These are phyloP conservation scores for Aquilaria agallochum DNA, from an alignment of 441 rosid genomes.

Conservation along the genomic window DNA sequence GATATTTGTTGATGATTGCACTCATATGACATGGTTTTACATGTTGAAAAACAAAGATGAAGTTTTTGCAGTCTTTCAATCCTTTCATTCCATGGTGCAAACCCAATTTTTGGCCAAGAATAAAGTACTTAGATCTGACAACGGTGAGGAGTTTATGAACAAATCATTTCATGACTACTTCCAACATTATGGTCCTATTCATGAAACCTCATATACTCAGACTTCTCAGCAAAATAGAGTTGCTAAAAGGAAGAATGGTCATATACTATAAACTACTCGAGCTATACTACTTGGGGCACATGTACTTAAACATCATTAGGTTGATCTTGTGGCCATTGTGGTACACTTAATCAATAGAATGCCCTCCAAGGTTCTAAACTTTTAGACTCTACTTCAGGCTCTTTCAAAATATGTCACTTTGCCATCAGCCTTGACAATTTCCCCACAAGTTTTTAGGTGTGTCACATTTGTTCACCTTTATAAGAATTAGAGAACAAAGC, in stretches of 20 bases:
- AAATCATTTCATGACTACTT: neutral
- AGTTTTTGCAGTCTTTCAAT: neutral
- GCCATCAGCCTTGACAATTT: neutral
- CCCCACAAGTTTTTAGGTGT: neutral
- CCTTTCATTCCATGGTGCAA: neutral
- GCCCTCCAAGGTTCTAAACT: neutral
- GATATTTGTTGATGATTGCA: neutral
- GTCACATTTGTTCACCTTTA: neutral
- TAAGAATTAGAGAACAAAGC: neutral
- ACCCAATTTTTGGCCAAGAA: neutral
- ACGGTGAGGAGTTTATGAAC: neutral
- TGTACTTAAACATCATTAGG: neutral
- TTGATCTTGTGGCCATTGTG: neutral
- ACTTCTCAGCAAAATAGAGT: constrained; percentile 1
- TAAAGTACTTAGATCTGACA: neutral
- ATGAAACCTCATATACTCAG: neutral
- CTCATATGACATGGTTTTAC: neutral
- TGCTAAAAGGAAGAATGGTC: neutral
- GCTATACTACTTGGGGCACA: neutral
- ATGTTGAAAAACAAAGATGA: too few species aligned
- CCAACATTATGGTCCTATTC: constrained; percentile 1
- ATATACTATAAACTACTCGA: neutral
- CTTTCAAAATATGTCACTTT: neutral
- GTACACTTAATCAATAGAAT: neutral
- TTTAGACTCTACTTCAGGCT: neutral